phyloP scores from a whole-genome alignment of 2,329 filamentous ascomycete species.

The Reticulascus tulasneorum region DNA sequence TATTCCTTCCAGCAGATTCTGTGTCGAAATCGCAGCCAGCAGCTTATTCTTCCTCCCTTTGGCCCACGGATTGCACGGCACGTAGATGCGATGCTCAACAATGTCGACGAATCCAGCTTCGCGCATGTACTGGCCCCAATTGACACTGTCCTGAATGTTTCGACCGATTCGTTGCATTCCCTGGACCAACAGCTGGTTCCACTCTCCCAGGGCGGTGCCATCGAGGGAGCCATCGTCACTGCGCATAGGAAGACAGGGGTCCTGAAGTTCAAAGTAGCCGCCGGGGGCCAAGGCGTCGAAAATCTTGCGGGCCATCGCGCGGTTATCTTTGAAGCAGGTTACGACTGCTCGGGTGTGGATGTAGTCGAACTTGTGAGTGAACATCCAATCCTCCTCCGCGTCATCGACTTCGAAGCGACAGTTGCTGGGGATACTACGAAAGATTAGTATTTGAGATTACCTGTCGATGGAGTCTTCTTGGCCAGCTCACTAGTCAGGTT shows the following conservation, averaged over 20 bases:
- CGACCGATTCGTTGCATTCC: slow-evolving; percentile 19
- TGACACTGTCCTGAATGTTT: slow-evolving; percentile 15
- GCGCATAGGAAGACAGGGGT: slow-evolving; percentile 31
- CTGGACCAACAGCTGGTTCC: slow-evolving; percentile 8
- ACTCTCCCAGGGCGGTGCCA: slow-evolving; percentile 15
- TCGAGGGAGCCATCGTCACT: slow-evolving; percentile 32
- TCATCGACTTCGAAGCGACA: slow-evolving; percentile 35
- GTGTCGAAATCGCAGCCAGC: too few species aligned
- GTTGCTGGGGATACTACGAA: slow-evolving; percentile 35
- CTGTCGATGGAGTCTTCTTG: slow-evolving; percentile 25
- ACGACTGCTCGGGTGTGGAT: slow-evolving; percentile 55
- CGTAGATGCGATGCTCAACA: slow-evolving; percentile 20
- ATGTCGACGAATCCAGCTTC: slow-evolving; percentile 27
- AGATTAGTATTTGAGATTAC: too few species aligned
- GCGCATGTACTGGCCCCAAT: slow-evolving; percentile 17
- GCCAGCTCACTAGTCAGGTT: slow-evolving; percentile 33
- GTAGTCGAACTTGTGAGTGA: slow-evolving; percentile 48
- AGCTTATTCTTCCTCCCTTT: too few species aligned
- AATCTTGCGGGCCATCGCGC: slow-evolving; percentile 20
- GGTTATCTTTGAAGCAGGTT: slow-evolving; percentile 23
- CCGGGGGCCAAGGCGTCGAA: slow-evolving; percentile 49
- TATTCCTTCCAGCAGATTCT: too few species aligned
- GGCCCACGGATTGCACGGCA: slow-evolving; percentile 27
- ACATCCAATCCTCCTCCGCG: slow-evolving; percentile 19
- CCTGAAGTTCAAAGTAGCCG: slow-evolving; percentile 40